Conservation (phyloP, 2,329 filamentous ascomycete genomes). For the Cytospora piceicola region DNA sequence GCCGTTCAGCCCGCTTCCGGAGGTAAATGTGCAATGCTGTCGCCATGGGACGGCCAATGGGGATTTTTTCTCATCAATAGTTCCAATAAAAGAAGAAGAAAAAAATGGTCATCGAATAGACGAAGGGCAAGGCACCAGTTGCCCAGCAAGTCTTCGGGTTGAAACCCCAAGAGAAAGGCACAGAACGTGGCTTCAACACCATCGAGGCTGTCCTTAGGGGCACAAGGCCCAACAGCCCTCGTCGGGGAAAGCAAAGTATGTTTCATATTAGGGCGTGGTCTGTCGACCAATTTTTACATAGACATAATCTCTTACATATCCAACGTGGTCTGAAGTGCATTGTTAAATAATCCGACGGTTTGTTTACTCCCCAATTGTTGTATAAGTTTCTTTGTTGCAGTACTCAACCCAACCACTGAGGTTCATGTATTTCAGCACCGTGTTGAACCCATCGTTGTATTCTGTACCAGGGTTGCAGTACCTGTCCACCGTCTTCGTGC, state of each 20-base stretch:
- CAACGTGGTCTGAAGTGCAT: neutral
- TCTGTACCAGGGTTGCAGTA: conserved; percentile 29
- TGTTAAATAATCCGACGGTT: neutral
- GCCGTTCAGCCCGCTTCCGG: neutral
- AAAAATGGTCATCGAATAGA: neutral
- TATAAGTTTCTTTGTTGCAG: conserved; percentile 46
- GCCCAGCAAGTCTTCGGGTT: neutral
- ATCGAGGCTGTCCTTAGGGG: neutral
- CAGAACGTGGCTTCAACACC: neutral
- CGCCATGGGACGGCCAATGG: neutral
- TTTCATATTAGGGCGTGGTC: neutral
- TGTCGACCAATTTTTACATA: neutral
- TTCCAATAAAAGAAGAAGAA: too few relatives aligned
- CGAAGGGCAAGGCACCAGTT: neutral
- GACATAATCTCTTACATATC: neutral
- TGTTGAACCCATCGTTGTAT: conserved; percentile 57
- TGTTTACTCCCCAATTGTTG: conserved; percentile 20
- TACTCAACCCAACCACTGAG: conserved; percentile 66
- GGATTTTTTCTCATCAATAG: neutral
- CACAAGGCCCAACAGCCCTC: neutral
- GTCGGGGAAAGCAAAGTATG: neutral
- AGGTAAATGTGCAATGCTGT: neutral
- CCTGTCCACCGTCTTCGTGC: conserved; percentile 11
- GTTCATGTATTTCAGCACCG: conserved; percentile 67
- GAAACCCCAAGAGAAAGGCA: neutral